phyloP scores from a whole-genome alignment of 768 basidiomycete genomes.

The Podaxis pistillaris region DNA sequence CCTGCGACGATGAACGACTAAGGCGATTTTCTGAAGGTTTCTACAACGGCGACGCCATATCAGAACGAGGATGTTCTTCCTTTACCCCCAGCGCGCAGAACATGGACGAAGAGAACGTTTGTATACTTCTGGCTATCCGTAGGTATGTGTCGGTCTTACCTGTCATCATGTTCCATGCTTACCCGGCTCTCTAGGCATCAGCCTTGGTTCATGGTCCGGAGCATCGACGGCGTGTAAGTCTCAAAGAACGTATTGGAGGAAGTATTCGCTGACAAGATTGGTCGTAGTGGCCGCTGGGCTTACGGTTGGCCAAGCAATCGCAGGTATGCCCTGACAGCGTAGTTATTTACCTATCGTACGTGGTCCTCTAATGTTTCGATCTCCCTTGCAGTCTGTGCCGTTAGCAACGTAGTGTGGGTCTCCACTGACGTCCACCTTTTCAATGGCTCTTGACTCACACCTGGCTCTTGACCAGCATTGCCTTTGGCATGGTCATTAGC shows the following conservation, averaged over 20 bases:
- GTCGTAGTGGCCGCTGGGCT: conserved; percentile 4
- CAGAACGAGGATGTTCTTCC: conserved; percentile 11
- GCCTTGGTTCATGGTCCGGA: conserved; percentile 4
- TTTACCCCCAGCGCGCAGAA: neutral
- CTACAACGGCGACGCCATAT: conserved; percentile 2
- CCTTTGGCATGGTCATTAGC: conserved; percentile 4
- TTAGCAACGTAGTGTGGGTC: conserved; percentile 6
- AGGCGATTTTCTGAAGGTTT: neutral
- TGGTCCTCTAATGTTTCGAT: neutral
- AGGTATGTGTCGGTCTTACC: neutral
- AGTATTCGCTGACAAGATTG: neutral
- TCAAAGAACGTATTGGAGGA: neutral
- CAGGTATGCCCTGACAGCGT: neutral
- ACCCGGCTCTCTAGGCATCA: neutral
- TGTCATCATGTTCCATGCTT: neutral
- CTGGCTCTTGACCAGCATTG: neutral
- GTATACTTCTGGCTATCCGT: conserved; percentile 9
- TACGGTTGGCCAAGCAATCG: conserved; percentile 7
- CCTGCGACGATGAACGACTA: neutral
- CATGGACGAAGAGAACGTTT: conserved; percentile 7
- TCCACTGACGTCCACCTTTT: neutral
- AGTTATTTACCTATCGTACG: neutral
- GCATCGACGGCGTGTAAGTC: conserved; percentile 4
- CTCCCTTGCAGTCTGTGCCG: neutral
- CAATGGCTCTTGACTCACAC: neutral